Evolutionary conservation across 495 filamentous ascomycete species (phyloP).

Genomic region (Glonium stellatum): DNA sequence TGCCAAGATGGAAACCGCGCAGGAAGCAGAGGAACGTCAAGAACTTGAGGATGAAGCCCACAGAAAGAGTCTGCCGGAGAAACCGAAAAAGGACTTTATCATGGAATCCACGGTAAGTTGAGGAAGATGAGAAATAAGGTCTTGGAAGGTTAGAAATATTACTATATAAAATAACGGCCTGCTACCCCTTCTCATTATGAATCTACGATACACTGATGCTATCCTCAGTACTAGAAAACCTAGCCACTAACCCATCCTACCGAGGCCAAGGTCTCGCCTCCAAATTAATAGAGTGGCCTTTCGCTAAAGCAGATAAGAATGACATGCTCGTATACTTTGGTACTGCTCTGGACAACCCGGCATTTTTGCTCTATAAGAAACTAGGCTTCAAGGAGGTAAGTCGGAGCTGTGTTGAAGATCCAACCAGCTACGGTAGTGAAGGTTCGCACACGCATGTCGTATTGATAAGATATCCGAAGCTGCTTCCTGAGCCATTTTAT

Average conservation of each 20-base stretch:
- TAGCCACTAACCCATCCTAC: slow-evolving; percentile 16
- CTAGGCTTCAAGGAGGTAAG: slow-evolving; percentile 19
- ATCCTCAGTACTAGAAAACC: slow-evolving; percentile 16
- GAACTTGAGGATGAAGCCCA: slow-evolving; percentile 17
- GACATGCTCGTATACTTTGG: slow-evolving; percentile 14
- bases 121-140: slow-evolving; percentile 1
- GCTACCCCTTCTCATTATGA: background rate
- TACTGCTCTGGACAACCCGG: slow-evolving; percentile 18
- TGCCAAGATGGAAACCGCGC: background rate
- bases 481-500: no score
- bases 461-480: slow-evolving; percentile 17
- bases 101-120: slow-evolving; percentile 15
- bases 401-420: slow-evolving; percentile 9
- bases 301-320: slow-evolving; percentile 12
- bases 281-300: slow-evolving; percentile 12
- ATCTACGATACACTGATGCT: background rate
- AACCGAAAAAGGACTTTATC: slow-evolving; percentile 22
- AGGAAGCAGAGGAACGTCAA: slow-evolving; percentile 15
- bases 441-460: slow-evolving; percentile 19
- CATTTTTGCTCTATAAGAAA: slow-evolving; percentile 15
- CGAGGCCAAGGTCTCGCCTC: slow-evolving; percentile 20
- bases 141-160: slow-evolving; percentile 5
- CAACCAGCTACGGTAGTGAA: slow-evolving; percentile 17
- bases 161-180: background rate
- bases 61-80: slow-evolving; percentile 15